Base-by-base conservation (phyloP, 257 asterid genomes). In the Eustoma russellianum region DNA sequence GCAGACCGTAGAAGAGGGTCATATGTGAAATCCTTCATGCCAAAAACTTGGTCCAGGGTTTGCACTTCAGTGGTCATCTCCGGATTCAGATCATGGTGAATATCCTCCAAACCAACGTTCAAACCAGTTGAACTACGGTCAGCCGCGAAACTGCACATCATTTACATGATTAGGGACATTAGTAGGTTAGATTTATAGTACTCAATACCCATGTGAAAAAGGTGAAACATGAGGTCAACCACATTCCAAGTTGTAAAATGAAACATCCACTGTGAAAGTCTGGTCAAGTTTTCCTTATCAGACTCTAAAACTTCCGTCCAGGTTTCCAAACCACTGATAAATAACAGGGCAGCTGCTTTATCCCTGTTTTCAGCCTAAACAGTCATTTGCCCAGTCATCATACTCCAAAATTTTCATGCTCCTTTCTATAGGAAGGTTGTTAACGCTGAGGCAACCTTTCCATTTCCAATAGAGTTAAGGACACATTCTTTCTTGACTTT, bases 121-220 rank as follows among this genome's bases (percentile, higher is more conserved):
- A 91, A 79, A 62, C 89, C 94, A 50, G 72, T 56, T 30, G 95
- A 84, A 0, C 77, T 62, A 33, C 85, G 66, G 53, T 80, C 88
- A 0, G 90, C 75, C 61, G 57, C 65, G 60, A 91, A 87, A 60
- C 98, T 91, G 92, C 80, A 79, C 45, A 44, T 16, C 19, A 50
- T 57, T 13, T 24, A 53, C 60, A 54, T 49, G 9, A 44, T 58
- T 2, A 38, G 43, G 43, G 12, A 38, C 43, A 61, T 14, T 48
- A 17, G 1, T 38, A 40, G 30, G 59, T 41, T 8, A 43, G 63
- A 30, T 30, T 28, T 63, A 30, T 18, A 34, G 18, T 34, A 41
- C 11, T 41, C 41, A 16, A 28, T 7, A 33, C 9, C 40, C 11
- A 35, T 53, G 48, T 8, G 7, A 1, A 6, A 9, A 3, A 12